Evolutionary conservation across 2,329 filamentous ascomycete genomes (phyloP).

Genomic region (Reticulascus tulasneorum): DNA sequence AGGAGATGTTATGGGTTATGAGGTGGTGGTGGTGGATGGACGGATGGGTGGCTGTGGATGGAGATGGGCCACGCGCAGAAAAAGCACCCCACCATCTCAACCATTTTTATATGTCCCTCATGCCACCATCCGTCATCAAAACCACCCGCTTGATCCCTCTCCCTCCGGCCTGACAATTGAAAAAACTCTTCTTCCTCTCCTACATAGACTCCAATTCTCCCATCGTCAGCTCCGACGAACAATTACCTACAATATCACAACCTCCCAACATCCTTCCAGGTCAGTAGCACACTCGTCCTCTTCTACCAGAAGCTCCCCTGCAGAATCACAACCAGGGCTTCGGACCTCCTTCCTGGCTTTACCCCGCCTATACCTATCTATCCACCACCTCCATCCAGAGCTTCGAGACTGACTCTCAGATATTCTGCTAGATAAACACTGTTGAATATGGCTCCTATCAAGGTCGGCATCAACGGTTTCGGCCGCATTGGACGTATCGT

Average conservation of each 20-base stretch:
- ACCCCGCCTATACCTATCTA: constrained; percentile 5
- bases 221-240: constrained; percentile 8
- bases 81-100: constrained; percentile 24
- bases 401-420: neutral
- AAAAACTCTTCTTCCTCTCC: constrained; percentile 2
- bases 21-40: too few species aligned
- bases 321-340: too few species aligned
- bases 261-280: constrained; percentile 1
- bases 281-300: too few species aligned
- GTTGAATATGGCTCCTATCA: constrained; percentile 42
- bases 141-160: neutral
- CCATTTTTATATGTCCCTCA: constrained; percentile 15
- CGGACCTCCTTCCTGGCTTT: neutral
- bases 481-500: constrained; percentile 99
- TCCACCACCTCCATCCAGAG: constrained; percentile 5
- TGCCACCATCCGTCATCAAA: constrained; percentile 5
- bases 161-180: constrained; percentile 8
- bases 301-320: too few species aligned
- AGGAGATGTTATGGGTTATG: too few species aligned
- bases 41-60: too few species aligned
- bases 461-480: constrained; percentile 99
- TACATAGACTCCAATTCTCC: constrained; percentile 2
- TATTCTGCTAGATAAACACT: neutral
- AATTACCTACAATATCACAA: too few species aligned
- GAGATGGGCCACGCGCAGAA: too few species aligned